A percentile compares a stretch with the other conserved stretches of the same genome.
phyloP scores from a whole-genome alignment of 148 eudicot species.

The Persicaria tinctoria region DNA sequence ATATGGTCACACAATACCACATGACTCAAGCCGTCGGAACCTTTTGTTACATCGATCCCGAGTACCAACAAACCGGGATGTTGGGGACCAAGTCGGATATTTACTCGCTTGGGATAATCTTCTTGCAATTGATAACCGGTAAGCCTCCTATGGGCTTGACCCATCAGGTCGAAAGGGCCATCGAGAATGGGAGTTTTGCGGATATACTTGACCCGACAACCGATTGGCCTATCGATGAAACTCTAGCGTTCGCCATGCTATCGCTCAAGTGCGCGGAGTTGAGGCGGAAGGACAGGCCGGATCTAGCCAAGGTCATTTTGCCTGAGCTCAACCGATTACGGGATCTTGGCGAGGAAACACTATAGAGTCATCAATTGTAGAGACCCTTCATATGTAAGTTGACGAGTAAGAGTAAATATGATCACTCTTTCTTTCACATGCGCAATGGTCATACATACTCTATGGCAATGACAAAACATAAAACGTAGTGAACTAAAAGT shows the following conservation, averaged over 20 bases:
- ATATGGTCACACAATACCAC: slow-evolving; percentile 51
- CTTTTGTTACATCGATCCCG: slow-evolving; percentile 72
- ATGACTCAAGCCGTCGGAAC: slow-evolving; percentile 79
- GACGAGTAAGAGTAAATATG: no score
- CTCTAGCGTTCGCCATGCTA: slow-evolving; percentile 37
- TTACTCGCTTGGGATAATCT: slow-evolving; percentile 54
- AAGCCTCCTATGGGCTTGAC: slow-evolving; percentile 66
- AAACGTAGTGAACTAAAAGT: no score
- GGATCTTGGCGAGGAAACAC: slow-evolving; percentile 36
- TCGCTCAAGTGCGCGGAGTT: slow-evolving; percentile 58
- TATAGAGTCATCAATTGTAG: not conserved
- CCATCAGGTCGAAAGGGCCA: slow-evolving; percentile 38
- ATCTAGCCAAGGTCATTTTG: slow-evolving; percentile 37
- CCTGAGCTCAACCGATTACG: slow-evolving; percentile 45
- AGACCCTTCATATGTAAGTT: no score
- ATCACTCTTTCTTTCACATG: no score
- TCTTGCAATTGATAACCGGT: slow-evolving; percentile 51
- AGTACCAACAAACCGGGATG: slow-evolving; percentile 77
- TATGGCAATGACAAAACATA: no score
- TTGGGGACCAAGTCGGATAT: slow-evolving; percentile 61
- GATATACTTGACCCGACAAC: slow-evolving; percentile 41
- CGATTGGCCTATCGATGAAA: slow-evolving; percentile 57
- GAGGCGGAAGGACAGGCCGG: slow-evolving; percentile 62
- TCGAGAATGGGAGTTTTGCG: slow-evolving; percentile 37
- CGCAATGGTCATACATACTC: no score